Evolutionary conservation across 2,329 filamentous ascomycete species (phyloP), one percentile per base, ranked within the genome.

Genomic region (Lasiodiplodia sp.): DNA sequence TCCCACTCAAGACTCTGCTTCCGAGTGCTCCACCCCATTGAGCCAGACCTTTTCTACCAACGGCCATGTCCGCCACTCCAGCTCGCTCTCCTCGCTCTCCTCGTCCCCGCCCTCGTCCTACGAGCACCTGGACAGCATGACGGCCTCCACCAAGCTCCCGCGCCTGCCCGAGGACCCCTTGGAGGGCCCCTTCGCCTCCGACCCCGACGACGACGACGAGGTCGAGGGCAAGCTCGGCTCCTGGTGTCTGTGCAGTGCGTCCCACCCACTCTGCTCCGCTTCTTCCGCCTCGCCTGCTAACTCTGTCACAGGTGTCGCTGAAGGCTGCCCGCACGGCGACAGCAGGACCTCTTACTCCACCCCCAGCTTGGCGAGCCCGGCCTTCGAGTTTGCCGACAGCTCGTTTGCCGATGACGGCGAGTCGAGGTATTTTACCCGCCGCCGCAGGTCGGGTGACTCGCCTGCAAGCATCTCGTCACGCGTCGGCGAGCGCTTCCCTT

Each of bases 151-250:
- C 74, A 92, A 92, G 80, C 84, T 97, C 70, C 91, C 93, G 18
- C 92, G 96, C 74, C 91, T 97, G 23, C 88, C 94, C 75, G 94
- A 97, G 79, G 94, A 97, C 25, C 90, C 91, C 2, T 81, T 89
- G 52, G 91, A 94, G 66, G 91, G 91, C 25, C 87, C 90, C 34
- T 85, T 86, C 65, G 40, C 52, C 53, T 67, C 65, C 2, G 65
- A 67, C 53, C 34, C 57, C 18, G 65, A 67, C 18, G 64, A 67
- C 23, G 64, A 67, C 52, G 64, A 66, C 66, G 83, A 84, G 62
- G 81, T 86, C 69, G 83, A 85, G 69, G 79, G 83, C 57, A 82
- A 86, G 53, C 80, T 80, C 63, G 75, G 31, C 40, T 65, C 44
- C 23, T 65, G 66, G 62, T 65, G 58, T 23, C 16, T 25, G 37